Percentiles rank a stretch among this genome's conserved stretches.
Conservation (phyloP, 192 early-diverging fungal genomes). For the Coemansia sp. region DNA sequence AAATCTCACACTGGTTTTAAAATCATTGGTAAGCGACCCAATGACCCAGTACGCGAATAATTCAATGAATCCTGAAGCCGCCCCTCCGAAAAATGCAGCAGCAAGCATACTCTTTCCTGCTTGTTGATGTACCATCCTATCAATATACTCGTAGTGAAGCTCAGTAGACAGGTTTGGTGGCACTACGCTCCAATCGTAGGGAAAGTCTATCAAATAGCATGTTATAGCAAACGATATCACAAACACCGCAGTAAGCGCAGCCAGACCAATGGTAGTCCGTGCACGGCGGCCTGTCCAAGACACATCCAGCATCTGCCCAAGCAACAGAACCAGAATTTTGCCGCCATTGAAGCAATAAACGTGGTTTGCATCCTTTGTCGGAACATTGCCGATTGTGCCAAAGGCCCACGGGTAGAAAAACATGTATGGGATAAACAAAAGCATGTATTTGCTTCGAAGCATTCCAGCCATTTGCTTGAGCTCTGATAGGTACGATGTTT, state of each 20-base stretch:
- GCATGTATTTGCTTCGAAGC: constrained; percentile 16
- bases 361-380: constrained; percentile 7
- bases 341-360: constrained; percentile 33
- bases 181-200: constrained; percentile 5
- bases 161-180: constrained; percentile 9
- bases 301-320: constrained; percentile 30
- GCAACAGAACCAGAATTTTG: constrained; percentile 19
- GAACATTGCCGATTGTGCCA: constrained; percentile 21
- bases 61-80: constrained; percentile 32
- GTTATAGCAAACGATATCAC: constrained; percentile 10
- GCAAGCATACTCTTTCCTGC: constrained; percentile 8
- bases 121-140: too few relatives aligned
- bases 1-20: constrained; percentile 34
- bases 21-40: constrained; percentile 40
- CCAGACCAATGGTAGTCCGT: constrained; percentile 15
- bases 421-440: constrained; percentile 4
- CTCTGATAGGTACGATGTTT: constrained; percentile 16
- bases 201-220: too few relatives aligned
- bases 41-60: constrained; percentile 45
- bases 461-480: constrained; percentile 14
- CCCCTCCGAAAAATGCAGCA: constrained; percentile 29
- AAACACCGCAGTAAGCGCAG: constrained; percentile 5
- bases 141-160: too few relatives aligned
- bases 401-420: constrained; percentile 12
- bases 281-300: constrained; percentile 21